Percentiles rank a stretch among this genome's conserved stretches.
Conservation (phyloP, 805 yeast species). For the Yarrowia sp. region DNA sequence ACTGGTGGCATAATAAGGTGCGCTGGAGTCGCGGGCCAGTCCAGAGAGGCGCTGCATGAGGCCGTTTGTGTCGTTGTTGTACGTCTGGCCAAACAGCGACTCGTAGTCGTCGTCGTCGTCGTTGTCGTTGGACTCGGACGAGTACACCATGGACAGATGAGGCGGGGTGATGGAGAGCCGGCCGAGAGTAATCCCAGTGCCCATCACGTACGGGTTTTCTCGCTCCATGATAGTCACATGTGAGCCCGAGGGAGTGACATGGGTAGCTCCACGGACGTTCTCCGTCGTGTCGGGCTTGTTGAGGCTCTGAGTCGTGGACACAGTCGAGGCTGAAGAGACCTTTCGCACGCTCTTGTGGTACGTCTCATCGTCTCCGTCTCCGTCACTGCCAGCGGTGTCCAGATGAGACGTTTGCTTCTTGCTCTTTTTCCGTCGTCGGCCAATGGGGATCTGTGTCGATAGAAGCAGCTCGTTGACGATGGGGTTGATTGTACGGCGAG, state of each 20-base stretch:
- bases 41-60: conserved; percentile 13
- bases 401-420: background rate
- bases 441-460: conserved; percentile 18
- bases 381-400: background rate
- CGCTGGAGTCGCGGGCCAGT: background rate
- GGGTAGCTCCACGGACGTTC: conserved; percentile 11
- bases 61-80: conserved; percentile 14
- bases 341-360: background rate
- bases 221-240: conserved; percentile 17
- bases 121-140: conserved; percentile 4
- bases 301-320: background rate
- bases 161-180: conserved; percentile 24
- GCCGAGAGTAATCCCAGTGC: conserved; percentile 19
- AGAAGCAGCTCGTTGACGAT: conserved; percentile 11
- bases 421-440: conserved; percentile 6
- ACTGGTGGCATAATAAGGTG: conserved; percentile 10
- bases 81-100: conserved; percentile 18
- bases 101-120: conserved; percentile 21
- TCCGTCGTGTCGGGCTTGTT: background rate
- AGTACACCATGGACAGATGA: conserved; percentile 15
- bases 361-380: conserved; percentile 14
- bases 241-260: conserved; percentile 1
- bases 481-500: conserved; percentile 13
- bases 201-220: conserved; percentile 21
- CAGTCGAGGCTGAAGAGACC: background rate